Evolutionary conservation across 2,329 filamentous ascomycete species (phyloP).

Genomic region (Talaromyces sp.): DNA sequence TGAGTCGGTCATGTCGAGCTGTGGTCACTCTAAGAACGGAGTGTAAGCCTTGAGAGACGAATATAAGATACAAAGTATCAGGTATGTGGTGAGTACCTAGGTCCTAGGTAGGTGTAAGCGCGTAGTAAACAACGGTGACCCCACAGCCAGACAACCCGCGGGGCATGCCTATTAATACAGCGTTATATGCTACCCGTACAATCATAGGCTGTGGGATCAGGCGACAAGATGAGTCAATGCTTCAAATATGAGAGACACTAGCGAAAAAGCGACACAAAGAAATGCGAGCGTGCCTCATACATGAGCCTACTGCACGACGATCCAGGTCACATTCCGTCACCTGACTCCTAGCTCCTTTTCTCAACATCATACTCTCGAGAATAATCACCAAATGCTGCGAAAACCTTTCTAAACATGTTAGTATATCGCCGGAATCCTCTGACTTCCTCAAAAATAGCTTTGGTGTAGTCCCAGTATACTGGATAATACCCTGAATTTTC

Average conservation of each 20-base stretch:
- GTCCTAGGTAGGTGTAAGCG: too few species aligned
- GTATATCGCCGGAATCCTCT: background rate
- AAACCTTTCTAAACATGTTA: background rate
- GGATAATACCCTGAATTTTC: constrained; percentile 1
- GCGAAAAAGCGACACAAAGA: background rate
- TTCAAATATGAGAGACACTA: background rate
- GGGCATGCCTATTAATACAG: background rate
- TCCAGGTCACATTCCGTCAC: background rate
- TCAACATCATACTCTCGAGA: background rate
- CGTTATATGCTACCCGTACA: background rate
- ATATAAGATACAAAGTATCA: background rate
- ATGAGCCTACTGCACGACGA: background rate
- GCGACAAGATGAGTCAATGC: background rate
- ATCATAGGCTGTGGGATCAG: background rate
- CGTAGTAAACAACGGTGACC: background rate
- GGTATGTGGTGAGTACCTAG: too few species aligned
- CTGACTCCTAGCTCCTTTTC: background rate
- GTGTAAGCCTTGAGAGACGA: background rate
- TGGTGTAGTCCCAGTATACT: constrained; percentile 10
- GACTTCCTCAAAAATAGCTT: background rate
- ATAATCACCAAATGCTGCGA: background rate
- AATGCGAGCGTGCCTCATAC: background rate
- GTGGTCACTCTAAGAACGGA: background rate
- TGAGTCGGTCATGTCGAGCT: background rate
- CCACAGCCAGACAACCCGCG: background rate